Base-by-base conservation (phyloP, 2,329 filamentous ascomycete genomes). In the Fusarium sp. region DNA sequence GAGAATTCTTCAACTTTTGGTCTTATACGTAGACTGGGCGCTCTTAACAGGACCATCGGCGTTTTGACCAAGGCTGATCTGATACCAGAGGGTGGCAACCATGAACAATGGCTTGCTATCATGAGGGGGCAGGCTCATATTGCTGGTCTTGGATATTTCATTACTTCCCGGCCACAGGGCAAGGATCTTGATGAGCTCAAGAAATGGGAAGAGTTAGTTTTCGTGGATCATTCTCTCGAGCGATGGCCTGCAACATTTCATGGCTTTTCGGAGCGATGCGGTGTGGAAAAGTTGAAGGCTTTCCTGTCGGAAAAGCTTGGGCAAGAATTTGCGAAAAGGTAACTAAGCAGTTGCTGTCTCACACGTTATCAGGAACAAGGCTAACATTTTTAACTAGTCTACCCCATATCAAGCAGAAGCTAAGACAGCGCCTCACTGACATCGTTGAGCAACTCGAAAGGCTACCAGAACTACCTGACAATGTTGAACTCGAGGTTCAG, bases 41-140 rank as follows among this genome's bases (percentile, higher is more conserved):
- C 92, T 0, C 85, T 88, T 5, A 71, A 85, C 8, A 86, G 92
- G 3, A 93, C 91, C 2, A 86, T 93, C 60, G 94, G 94, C 0
- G 93, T 97, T 0, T 86, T 98, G 22, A 98, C 95, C 0, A 98
- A 97, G 77, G 94, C 95, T 0, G 95, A 98, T 70, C 87, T 93
- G 1, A 82, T 95, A 0, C 87, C 90, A 0, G 79, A 82, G 0
- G 86, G 86, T 0, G 83, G 89, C 2, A 83, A 85, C 0, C 78
- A 83, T 35, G 74, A 81, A 0, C 90, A 91, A 63, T 94, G 93
- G 88, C 79, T 89, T 0, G 83, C 87, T 0, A 91, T 95, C 63
- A 85, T 97, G 9, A 83, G 85, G 0, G 90, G 90, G 0, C 79
- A 88, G 5, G 87, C 88, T 5, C 94, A 93, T 67, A 78, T 80